These are phyloP conservation scores for Heracleum sosnowskyi DNA, from an alignment of 129 eudicot species.

Conservation along the genomic window DNA sequence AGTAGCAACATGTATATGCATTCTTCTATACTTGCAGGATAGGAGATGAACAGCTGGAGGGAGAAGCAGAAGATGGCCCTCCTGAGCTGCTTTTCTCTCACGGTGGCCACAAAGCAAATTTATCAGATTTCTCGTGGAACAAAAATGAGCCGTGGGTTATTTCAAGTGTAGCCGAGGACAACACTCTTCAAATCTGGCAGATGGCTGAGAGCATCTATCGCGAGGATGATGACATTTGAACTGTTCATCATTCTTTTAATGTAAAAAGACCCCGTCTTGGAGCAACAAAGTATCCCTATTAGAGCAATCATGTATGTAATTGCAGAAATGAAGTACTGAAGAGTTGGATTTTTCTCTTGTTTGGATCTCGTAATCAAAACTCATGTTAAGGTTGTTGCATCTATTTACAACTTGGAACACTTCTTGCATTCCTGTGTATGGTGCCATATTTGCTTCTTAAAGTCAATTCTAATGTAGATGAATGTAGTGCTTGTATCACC, in stretches of 20 bases:
- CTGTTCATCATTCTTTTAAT: background rate
- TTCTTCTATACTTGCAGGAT: constrained; percentile 34
- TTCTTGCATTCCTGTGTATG: background rate
- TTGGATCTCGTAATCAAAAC: background rate
- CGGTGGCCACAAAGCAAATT: constrained; percentile 93
- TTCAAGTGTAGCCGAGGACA: constrained; percentile 86
- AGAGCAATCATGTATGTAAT: background rate
- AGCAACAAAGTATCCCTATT: background rate
- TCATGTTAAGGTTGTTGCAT: background rate
- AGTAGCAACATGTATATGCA: background rate
- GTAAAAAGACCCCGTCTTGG: background rate
- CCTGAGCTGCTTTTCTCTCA: constrained; percentile 95
- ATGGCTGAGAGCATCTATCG: constrained; percentile 81
- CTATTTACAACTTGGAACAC: background rate
- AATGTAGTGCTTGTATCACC: background rate
- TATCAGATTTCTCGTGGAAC: constrained; percentile 98
- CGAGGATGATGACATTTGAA: constrained; percentile 50
- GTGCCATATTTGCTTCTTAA: background rate
- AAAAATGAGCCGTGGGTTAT: constrained; percentile 86
- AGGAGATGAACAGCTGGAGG: constrained; percentile 96
- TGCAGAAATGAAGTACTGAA: background rate
- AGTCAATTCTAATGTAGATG: background rate
- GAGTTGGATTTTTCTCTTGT: no score
- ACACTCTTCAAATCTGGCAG: constrained; percentile 75
- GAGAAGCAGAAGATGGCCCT: constrained; percentile 98